phyloP scores from a whole-genome alignment of 2,329 filamentous ascomycete species.

The Thermoascus crustaceus region DNA sequence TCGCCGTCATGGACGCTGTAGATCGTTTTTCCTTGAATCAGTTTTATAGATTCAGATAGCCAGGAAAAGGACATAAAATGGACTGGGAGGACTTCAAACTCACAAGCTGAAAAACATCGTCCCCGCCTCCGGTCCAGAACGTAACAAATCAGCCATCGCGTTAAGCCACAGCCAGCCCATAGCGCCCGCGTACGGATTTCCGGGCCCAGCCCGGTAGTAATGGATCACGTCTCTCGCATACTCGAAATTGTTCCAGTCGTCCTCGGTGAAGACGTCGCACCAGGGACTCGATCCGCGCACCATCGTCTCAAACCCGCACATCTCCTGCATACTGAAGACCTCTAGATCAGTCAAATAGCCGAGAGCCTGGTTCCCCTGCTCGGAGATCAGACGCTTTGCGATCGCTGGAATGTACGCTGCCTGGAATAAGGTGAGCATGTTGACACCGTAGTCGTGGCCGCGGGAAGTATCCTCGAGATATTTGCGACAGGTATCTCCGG shows the following conservation, averaged over 20 bases:
- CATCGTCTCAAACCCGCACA: constrained; percentile 53
- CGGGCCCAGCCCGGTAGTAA: constrained; percentile 52
- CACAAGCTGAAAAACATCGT: constrained; percentile 51
- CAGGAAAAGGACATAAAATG: too few species aligned
- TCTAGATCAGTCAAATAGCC: constrained; percentile 42
- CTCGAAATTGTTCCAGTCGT: constrained; percentile 49
- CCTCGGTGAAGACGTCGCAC: constrained; percentile 48
- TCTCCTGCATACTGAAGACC: constrained; percentile 53
- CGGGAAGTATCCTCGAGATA: constrained; percentile 30
- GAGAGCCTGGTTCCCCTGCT: constrained; percentile 17
- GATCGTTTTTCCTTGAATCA: neutral
- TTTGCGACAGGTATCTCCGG: constrained; percentile 39
- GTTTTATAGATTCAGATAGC: neutral
- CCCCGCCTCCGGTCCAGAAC: constrained; percentile 37
- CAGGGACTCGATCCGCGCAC: constrained; percentile 47
- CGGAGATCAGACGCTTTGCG: constrained; percentile 31
- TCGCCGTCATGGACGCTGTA: constrained; percentile 49
- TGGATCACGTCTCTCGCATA: constrained; percentile 52
- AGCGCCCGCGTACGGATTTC: constrained; percentile 44
- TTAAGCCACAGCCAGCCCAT: constrained; percentile 55
- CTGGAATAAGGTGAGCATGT: constrained; percentile 41
- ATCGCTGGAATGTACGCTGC: constrained; percentile 42
- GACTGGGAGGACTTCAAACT: too few species aligned
- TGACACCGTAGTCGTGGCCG: constrained; percentile 45
- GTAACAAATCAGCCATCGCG: constrained; percentile 44